These are phyloP conservation scores for Pittosporum tobira DNA, from an alignment of 129 eudicot species.

Conservation along the genomic window DNA sequence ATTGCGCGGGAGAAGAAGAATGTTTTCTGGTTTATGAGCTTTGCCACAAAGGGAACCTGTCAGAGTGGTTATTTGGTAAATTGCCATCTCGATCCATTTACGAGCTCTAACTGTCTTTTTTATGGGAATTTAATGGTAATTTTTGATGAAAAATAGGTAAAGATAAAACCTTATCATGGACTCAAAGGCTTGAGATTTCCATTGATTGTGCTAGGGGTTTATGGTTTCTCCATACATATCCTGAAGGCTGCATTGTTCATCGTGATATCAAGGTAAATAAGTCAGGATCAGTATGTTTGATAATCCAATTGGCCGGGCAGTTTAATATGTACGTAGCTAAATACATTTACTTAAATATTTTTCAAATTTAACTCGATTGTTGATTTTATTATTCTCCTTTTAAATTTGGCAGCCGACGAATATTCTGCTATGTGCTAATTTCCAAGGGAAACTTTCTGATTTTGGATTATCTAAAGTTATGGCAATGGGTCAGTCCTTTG, in stretches of 20 bases:
- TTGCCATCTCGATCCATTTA: background rate
- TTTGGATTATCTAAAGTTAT: conserved; percentile 74
- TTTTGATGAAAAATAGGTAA: conserved; percentile 24
- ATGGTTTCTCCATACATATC: conserved; percentile 70
- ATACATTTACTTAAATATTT: background rate
- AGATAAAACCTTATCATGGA: conserved; percentile 56
- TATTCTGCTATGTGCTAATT: conserved; percentile 53
- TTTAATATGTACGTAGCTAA: too few relatives aligned
- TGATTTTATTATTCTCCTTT: background rate
- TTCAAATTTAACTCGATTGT: background rate
- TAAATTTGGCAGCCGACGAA: conserved; percentile 54
- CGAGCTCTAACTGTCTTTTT: background rate
- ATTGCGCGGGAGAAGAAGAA: conserved; percentile 62
- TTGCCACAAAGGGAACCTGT: conserved; percentile 70
- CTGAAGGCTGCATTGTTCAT: conserved; percentile 75
- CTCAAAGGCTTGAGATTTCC: conserved; percentile 61
- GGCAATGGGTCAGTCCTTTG: conserved; percentile 51
- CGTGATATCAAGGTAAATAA: conserved; percentile 65
- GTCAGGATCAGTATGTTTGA: too few relatives aligned
- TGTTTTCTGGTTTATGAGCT: conserved; percentile 77
- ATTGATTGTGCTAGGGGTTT: conserved; percentile 80
- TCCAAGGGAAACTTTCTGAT: conserved; percentile 73
- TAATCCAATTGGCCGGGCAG: too few relatives aligned
- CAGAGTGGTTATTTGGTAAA: conserved; percentile 71
- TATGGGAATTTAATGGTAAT: background rate